phyloP scores from a whole-genome alignment of 2,329 filamentous ascomycete species.

The Aspergillus fumigatus region DNA sequence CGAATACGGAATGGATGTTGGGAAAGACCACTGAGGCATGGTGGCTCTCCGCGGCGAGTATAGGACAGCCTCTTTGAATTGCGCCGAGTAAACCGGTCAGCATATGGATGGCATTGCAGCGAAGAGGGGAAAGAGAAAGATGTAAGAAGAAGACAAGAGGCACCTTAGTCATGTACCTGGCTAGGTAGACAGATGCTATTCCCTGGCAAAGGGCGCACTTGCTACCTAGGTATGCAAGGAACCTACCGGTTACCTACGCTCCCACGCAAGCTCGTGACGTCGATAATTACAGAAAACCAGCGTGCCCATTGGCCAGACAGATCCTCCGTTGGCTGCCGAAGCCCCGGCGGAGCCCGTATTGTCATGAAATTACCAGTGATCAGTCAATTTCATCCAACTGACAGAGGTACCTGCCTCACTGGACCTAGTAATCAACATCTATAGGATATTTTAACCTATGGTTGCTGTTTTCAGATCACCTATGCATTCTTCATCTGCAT shows the following conservation, averaged over 20 bases:
- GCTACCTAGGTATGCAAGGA: background rate
- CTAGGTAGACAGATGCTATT: background rate
- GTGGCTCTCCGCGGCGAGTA: constrained; percentile 8
- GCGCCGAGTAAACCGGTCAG: background rate
- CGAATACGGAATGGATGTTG: constrained; percentile 40
- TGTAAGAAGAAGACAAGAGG: background rate
- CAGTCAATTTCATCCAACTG: background rate
- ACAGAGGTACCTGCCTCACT: no score
- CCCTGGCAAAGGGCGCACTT: background rate
- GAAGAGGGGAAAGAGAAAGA: background rate
- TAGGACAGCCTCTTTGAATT: background rate
- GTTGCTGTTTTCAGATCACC: background rate
- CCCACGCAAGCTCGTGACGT: constrained; percentile 1
- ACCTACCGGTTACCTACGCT: background rate
- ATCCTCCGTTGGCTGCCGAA: constrained; percentile 18
- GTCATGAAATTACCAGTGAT: background rate
- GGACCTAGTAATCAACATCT: background rate
- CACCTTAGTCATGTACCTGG: background rate
- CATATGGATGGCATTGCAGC: background rate
- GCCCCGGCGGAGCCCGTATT: background rate
- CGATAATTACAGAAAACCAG: background rate
- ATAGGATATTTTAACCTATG: background rate
- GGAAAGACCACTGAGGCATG: constrained; percentile 26
- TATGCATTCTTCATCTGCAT: background rate
- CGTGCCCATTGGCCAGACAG: constrained; percentile 6